Base-by-base conservation (phyloP, 352 stramenopile species). In the Pythium sukuiense region DNA sequence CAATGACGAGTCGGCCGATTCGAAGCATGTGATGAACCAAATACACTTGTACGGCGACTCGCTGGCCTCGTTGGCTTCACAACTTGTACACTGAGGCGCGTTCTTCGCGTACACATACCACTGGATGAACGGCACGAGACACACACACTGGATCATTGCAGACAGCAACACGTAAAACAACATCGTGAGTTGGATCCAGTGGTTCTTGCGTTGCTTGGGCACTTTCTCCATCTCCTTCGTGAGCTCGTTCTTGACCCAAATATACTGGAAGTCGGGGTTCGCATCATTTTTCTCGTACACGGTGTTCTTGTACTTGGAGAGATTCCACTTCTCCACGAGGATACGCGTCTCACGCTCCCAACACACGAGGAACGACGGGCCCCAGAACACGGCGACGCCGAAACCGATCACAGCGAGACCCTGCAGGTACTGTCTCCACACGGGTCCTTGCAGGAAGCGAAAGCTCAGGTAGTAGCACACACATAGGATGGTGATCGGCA, bases 61-160 rank as follows among this genome's bases (percentile, higher is more conserved):
- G 7, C 69, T 69, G 6, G 57, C 57, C 3, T 75, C 74, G 49
- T 79, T 69, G 12, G 62, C 75, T 29, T 83, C 77, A 63, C 87
- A 96, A 12, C 75, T 74, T 39, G 77, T 67, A 54, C 87, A 96
- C 33, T 80, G 81, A 0, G 86, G 81, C 4, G 85, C 87, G 32
- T 93, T 93, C 72, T 96, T 96, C 46, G 87, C 85, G 59, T 93
- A 94, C 35, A 96, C 85, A 53, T 96, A 96, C 87, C 87, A 96
- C 70, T 96, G 87, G 46, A 96, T 93, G 49, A 96, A 96, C 49
- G 87, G 87, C 55, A 96, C 74, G 30, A 93, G 77, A 64, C 79
- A 96, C 16, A 96, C 53, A 29, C 85, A 93, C 70, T 96, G 87
- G 55, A 96, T 76, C 9, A 92, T 30, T 0, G 87, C 85, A 20